A percentile compares a stretch with the other conserved stretches of the same genome.
Evolutionary conservation across 805 yeast species (phyloP).

Genomic region (Metschnikowia similis): DNA sequence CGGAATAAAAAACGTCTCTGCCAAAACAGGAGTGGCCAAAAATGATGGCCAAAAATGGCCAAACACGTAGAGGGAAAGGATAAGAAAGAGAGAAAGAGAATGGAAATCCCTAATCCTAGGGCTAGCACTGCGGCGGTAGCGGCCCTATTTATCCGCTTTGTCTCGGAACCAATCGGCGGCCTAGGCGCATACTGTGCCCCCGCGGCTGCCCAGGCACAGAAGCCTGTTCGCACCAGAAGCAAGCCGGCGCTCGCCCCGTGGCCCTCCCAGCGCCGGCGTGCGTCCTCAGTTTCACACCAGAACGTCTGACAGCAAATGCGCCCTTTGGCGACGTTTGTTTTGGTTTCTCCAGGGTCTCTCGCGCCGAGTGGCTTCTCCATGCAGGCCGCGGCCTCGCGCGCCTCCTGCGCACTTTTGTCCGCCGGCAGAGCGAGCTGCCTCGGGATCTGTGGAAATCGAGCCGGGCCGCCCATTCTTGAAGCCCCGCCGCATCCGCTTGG

Average conservation of each 20-base stretch:
- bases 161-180: too few relatives aligned
- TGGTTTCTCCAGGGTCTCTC: slow-evolving; percentile 1
- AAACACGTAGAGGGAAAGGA: too few relatives aligned
- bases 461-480: too few relatives aligned
- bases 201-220: background rate
- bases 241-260: background rate
- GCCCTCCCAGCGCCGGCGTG: background rate
- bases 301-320: background rate
- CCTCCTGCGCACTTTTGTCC: background rate
- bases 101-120: too few relatives aligned
- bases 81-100: too few relatives aligned
- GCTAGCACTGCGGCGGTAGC: too few relatives aligned
- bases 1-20: too few relatives aligned
- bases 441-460: background rate
- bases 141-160: too few relatives aligned
- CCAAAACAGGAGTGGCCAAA: too few relatives aligned
- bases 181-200: background rate
- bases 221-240: background rate
- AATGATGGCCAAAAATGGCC: too few relatives aligned
- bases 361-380: background rate
- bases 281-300: slow-evolving; percentile 2
- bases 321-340: slow-evolving; percentile 5
- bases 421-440: background rate
- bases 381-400: background rate
- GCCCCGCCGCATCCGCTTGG: too few relatives aligned